Evolutionary conservation across 371 early-diverging fungal species (phyloP).

Genomic region (Coemansia sp.): DNA sequence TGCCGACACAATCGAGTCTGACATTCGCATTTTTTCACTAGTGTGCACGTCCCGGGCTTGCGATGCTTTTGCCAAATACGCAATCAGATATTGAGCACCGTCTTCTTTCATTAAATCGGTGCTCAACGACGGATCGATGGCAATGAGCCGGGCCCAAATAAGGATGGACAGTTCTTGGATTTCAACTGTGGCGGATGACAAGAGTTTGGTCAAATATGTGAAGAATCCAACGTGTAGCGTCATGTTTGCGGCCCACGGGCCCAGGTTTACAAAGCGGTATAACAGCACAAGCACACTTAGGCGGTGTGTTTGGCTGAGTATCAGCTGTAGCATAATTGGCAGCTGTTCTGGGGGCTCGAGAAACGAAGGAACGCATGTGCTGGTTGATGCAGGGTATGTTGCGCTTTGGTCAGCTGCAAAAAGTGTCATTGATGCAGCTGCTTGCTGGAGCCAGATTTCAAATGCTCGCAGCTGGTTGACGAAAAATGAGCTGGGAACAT

Average conservation of each 20-base stretch:
- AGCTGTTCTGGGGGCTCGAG: conserved; percentile 88
- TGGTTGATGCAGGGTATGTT: conserved; percentile 38
- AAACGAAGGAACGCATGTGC: conserved; percentile 56
- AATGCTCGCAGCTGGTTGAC: conserved; percentile 94
- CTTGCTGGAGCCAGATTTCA: conserved; percentile 87
- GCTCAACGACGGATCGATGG: conserved; percentile 86
- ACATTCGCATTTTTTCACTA: conserved; percentile 33
- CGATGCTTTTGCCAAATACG: conserved; percentile 71
- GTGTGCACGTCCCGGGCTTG: conserved; percentile 53
- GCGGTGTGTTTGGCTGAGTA: conserved; percentile 91
- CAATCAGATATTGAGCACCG: conserved; percentile 78
- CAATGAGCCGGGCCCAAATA: conserved; percentile 94
- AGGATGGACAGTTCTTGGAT: conserved; percentile 91
- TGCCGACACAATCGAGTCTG: conserved; percentile 76
- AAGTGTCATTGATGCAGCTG: conserved; percentile 51
- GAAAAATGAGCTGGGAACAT: conserved; percentile 84
- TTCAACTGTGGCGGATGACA: conserved; percentile 90
- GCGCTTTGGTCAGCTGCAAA: conserved; percentile 12
- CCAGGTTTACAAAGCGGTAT: conserved; percentile 88
- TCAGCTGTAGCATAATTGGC: conserved; percentile 92
- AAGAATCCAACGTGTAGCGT: conserved; percentile 93
- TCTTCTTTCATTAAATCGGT: conserved; percentile 87
- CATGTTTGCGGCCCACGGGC: conserved; percentile 93
- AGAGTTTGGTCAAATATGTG: conserved; percentile 90
- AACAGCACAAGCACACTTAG: conserved; percentile 90